Base-by-base conservation (phyloP, 2,329 filamentous ascomycete species). In the Hirsutella rhossiliensis region DNA sequence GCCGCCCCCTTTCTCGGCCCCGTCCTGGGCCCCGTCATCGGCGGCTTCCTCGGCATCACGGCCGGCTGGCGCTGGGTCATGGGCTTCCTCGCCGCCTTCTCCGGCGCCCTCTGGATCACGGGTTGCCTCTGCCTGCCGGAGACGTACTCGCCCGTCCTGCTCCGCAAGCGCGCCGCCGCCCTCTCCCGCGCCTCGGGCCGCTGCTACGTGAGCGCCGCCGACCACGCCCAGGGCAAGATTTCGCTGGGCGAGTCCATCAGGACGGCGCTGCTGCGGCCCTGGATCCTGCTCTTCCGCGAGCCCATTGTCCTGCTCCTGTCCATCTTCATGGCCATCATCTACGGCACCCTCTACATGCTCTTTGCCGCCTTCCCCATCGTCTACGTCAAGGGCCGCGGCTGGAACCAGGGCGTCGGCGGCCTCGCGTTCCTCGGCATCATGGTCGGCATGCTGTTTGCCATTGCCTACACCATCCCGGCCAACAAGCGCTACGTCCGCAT, bases 261-360 rank as follows among this genome's bases (percentile, higher is more conserved):
- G 40, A 23, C n/a, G 17, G 40, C 40, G 5, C 67, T 94, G 34
- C 58, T 92, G 49, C 78, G 87, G 5, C 88, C 87, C 1, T 86
- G 94, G 66, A 85, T 92, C 66, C 77, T 95, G 2, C 76, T 94
- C 30, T 90, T 92, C 62, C 12, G 34, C 48, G 87, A 94, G 62
- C 78, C 84, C 34, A 94, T 95, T 55, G 86, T 94, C 41, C 76
- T 94, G 52, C 77, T 92, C 55, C 82, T 94, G 54, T 79, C 81
- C 1, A 51, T 94, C 2, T 94, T 94, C 69, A 94, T 92, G 85
- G 82, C 78, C 3, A 84, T 92, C 1, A 71, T 90, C 12, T 87
- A 86, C 60, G 81, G 81, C 11, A 65, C 85, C 4, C 66, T 84
- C 15, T 85, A 85, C 69, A 84, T 86, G 81, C 85, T 84, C 68